Evolutionary conservation across 768 basidiomycete genomes (phyloP).

Genomic region (Macrolepiota dolichaula): DNA sequence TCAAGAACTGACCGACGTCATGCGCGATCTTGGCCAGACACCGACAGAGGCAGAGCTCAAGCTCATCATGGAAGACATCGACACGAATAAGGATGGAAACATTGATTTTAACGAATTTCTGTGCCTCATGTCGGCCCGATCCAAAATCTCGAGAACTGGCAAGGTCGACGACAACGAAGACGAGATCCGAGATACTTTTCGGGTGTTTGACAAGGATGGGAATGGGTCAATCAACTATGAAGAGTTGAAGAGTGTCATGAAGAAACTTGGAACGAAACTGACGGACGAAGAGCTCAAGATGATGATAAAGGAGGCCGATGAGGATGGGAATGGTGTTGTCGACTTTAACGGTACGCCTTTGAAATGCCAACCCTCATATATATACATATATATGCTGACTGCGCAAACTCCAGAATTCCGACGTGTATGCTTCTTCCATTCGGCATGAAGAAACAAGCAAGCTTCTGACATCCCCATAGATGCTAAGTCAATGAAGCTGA

Average conservation of each 20-base stretch:
- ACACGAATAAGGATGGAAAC: constrained; percentile 80
- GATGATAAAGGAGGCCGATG: constrained; percentile 92
- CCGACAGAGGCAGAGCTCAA: constrained; percentile 85
- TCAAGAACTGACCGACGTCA: constrained; percentile 84
- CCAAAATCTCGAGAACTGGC: not conserved
- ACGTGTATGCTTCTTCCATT: not conserved
- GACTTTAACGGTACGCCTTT: constrained; percentile 60
- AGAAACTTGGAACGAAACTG: constrained; percentile 79
- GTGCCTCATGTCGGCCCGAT: constrained; percentile 77
- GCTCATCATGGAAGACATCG: constrained; percentile 90
- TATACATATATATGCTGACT: not conserved
- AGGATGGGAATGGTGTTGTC: constrained; percentile 82
- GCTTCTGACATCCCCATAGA: not conserved
- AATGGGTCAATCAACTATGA: constrained; percentile 86
- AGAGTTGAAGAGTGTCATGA: constrained; percentile 91
- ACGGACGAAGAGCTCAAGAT: constrained; percentile 76
- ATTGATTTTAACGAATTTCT: constrained; percentile 85
- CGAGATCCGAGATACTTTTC: constrained; percentile 96
- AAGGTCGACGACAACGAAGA: constrained; percentile 51
- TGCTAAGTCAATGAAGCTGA: not conserved
- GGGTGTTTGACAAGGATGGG: constrained; percentile 94
- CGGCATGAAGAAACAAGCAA: not conserved
- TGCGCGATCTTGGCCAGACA: constrained; percentile 88
- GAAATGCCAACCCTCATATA: not conserved
- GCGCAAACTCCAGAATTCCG: constrained; percentile 8